A percentile compares a stretch with the other conserved stretches of the same genome.
Evolutionary conservation across 495 filamentous ascomycete species (phyloP).

Genomic region (Talaromyces trachyspermus): DNA sequence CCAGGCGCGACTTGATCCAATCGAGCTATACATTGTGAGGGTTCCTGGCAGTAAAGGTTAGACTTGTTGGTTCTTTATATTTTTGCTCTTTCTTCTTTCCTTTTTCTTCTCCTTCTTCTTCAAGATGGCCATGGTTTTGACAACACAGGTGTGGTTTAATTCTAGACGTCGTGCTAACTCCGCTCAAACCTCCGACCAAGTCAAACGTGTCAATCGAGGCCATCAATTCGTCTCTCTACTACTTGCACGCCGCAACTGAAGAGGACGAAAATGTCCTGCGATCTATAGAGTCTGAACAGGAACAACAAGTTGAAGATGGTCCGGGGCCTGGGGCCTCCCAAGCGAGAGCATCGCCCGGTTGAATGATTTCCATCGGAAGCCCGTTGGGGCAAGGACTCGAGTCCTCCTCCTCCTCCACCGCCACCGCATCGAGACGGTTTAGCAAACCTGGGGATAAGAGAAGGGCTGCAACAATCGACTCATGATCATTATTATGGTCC

Average conservation of each 20-base stretch:
- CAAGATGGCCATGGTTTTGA: not conserved
- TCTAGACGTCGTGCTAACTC: conserved; percentile 87
- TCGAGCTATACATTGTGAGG: conserved; percentile 83
- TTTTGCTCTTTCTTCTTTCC: not conserved
- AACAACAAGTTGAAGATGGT: conserved; percentile 15
- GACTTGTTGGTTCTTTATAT: conserved; percentile 8
- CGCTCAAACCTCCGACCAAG: conserved; percentile 77
- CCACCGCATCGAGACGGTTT: conserved; percentile 7
- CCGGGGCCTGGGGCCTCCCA: conserved; percentile 1
- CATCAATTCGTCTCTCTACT: conserved; percentile 82
- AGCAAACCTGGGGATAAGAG: not conserved
- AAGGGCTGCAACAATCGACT: not conserved
- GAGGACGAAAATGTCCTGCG: conserved; percentile 49
- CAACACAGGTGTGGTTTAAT: conserved; percentile 4
- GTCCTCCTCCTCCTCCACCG: conserved; percentile 11
- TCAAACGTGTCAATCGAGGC: conserved; percentile 77
- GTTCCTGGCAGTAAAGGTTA: conserved; percentile 86
- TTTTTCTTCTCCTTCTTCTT: not conserved
- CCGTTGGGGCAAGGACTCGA: conserved; percentile 20
- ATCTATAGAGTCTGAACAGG: conserved; percentile 34
- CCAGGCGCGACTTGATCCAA: conserved; percentile 52
- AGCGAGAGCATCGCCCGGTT: conserved; percentile 10
- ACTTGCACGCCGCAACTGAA: conserved; percentile 69
- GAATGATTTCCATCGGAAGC: conserved; percentile 38
- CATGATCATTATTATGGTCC: not conserved